Conservation (phyloP, 495 filamentous ascomycete genomes). For the Lasiosphaeria hispida region DNA sequence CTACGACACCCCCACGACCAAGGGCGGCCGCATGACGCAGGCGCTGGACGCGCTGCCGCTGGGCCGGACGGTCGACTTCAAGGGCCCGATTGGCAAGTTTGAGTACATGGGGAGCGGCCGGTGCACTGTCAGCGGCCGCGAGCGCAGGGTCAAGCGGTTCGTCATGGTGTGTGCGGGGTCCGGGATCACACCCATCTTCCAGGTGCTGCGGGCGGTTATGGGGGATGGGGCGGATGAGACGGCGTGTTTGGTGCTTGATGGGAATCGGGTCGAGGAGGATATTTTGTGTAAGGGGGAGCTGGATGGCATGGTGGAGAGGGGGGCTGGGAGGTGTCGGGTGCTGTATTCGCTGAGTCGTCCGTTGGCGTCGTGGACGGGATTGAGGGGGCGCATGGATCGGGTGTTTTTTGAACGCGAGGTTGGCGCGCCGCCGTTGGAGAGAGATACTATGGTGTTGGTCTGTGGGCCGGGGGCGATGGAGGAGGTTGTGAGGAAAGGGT, state of each 20-base stretch:
- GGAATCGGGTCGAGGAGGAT: slow-evolving; percentile 77
- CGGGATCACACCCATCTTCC: slow-evolving; percentile 90
- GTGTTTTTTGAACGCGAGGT: slow-evolving; percentile 63
- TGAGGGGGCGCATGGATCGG: slow-evolving; percentile 65
- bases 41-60: slow-evolving; percentile 71
- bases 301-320: slow-evolving; percentile 55
- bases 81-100: slow-evolving; percentile 88
- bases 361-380: slow-evolving; percentile 63
- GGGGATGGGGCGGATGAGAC: slow-evolving; percentile 43
- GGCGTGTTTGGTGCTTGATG: slow-evolving; percentile 70
- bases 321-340: slow-evolving; percentile 58
- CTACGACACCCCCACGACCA: slow-evolving; percentile 50
- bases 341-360: slow-evolving; percentile 72
- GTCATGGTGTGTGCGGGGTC: slow-evolving; percentile 89
- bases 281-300: slow-evolving; percentile 80
- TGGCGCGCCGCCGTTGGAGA: slow-evolving; percentile 35
- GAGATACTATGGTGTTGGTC: slow-evolving; percentile 67
- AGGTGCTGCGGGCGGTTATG: slow-evolving; percentile 75
- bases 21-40: slow-evolving; percentile 81
- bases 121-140: slow-evolving; percentile 59
- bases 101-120: slow-evolving; percentile 69
- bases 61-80: slow-evolving; percentile 75
- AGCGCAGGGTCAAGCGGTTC: slow-evolving; percentile 63
- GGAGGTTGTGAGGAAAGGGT: slow-evolving; percentile 58
- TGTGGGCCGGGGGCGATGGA: slow-evolving; percentile 84